Evolutionary conservation across 805 yeast genomes (phyloP), one percentile per base, ranked within the genome.

Genomic region (Wickerhamomyces chaumierensis): DNA sequence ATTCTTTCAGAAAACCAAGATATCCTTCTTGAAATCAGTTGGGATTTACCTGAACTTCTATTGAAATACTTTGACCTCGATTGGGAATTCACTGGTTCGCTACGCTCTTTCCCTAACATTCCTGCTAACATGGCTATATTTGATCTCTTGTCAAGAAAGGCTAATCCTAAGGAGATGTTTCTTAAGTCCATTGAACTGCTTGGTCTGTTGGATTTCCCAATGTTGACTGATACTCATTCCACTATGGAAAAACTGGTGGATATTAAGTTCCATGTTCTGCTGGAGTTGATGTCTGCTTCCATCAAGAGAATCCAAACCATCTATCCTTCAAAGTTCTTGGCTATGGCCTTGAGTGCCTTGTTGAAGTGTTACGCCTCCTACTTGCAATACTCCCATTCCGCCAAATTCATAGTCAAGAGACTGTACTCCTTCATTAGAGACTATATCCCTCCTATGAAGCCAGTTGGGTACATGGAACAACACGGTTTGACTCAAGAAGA

Each of bases 31-130:
- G 81, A 79, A 47, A 75, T 87, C 43, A 95, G 94, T 2, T 88
- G 96, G 96, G 96, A 88, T 56, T 53, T 88, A n/a, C 95, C 95
- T 1, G 69, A 68, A 25, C 58, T 83, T 37, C 47, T 88, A 6
- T 50, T 85, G 34, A 65, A 66, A 9, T 82, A 69, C 53, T 53
- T 80, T n/a, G 62, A 62, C 19, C 39, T 52, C 7, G 59, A 58
- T 13, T 49, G 75, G 62, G 43, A 61, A 52, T 40, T 60, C 48
- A 56, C 66, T n/a, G 68, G 71, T 37, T 55, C 66, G 41, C 56
- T 68, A 33, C 49, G 41, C 8, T 54, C 51, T 43, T 46, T 44
- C 5, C 31, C 47, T 2, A 41, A 39, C 11, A 20, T 36, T 13
- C 35, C 48, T 4, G 40, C 36, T 28, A 18, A 47, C 3, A 53